Base-by-base conservation (phyloP, 108 stramenopile genomes). In the Skeletonema potamos region DNA sequence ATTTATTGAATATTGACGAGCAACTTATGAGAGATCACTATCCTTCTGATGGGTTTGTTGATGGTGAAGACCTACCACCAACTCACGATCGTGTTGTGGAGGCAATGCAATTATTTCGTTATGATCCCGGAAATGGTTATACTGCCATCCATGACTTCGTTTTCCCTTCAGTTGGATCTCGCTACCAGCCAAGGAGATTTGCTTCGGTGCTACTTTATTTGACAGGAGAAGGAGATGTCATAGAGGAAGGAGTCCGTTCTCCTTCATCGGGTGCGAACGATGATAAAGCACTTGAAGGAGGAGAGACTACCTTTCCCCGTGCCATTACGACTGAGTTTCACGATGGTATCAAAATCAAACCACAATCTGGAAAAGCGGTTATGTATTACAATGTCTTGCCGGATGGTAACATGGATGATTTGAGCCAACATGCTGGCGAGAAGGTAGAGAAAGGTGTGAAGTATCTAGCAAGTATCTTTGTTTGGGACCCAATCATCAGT, bases 381-480 rank as follows among this genome's bases (percentile, higher is more conserved):
- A 58, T 97, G 2, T 97, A 96, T 64, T 96, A 96, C 79, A 92
- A 88, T 65, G 79, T 94, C 48, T 66, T 96, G 54, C 89, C 89
- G 11, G 97, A 97, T 82, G 97, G 97, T 8, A 97, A 97, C 63
- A 80, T 95, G 54, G 97, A 97, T 58, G 97, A 97, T 62, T 58
- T 94, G 54, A 83, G 86, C 11, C 89, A 95, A 51, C 97, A 97
- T 67, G 83, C 88, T 5, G 80, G 88, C 11, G 84, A 84, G 58
- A 85, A 89, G 36, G 89, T 94, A 15, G 67, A 64, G 11, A 77
- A 67, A 37, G 92, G 88, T 18, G 87, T 89, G 36, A 96, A 90
- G 75, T 93, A 85, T 71, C 18, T 95, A 66, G 91, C 91, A 26
- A 95, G 92, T 64, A 58, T 95, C 13, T 95, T 91, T 91, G 77